A percentile compares a stretch with the other conserved stretches of the same genome.
Conservation (phyloP, 441 rosid genomes). For the Iberis amara region DNA sequence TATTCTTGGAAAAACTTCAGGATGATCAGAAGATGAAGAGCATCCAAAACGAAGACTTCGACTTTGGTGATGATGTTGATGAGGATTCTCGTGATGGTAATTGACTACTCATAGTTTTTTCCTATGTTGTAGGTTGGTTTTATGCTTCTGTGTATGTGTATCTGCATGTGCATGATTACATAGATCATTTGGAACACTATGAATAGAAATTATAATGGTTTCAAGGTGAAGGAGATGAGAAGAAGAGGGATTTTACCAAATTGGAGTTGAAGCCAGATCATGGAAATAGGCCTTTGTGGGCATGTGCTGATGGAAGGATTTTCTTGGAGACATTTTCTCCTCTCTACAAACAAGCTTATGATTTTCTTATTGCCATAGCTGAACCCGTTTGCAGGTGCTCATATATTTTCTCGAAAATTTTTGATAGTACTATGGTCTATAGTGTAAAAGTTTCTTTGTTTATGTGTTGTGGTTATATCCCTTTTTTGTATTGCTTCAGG, state of each 20-base stretch:
- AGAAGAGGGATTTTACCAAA: conserved; percentile 60
- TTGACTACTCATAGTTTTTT: background rate
- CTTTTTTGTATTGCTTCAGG: conserved; percentile 32
- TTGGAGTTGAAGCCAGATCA: conserved; percentile 79
- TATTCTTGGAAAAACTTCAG: conserved; percentile 29
- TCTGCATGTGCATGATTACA: background rate
- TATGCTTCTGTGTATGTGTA: too few species aligned
- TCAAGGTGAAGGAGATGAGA: conserved; percentile 57
- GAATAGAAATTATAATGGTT: conserved; percentile 20
- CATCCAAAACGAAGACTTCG: conserved; percentile 44
- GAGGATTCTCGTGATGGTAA: conserved; percentile 62
- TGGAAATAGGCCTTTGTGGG: conserved; percentile 78
- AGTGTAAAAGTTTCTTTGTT: too few species aligned
- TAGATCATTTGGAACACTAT: background rate
- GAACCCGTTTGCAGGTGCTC: conserved; percentile 97
- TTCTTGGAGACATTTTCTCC: conserved; percentile 81
- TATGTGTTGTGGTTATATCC: too few species aligned
- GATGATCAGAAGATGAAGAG: conserved; percentile 49
- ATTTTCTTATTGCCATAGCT: conserved; percentile 85
- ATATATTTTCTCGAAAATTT: too few species aligned
- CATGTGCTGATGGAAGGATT: conserved; percentile 83
- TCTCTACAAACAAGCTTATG: conserved; percentile 86
- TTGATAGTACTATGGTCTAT: too few species aligned
- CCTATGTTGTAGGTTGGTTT: background rate
- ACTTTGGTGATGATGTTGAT: conserved; percentile 46